Evolutionary conservation across 495 filamentous ascomycete species (phyloP), one percentile per base, ranked within the genome.

Genomic region (Clavariopsis aquatica): DNA sequence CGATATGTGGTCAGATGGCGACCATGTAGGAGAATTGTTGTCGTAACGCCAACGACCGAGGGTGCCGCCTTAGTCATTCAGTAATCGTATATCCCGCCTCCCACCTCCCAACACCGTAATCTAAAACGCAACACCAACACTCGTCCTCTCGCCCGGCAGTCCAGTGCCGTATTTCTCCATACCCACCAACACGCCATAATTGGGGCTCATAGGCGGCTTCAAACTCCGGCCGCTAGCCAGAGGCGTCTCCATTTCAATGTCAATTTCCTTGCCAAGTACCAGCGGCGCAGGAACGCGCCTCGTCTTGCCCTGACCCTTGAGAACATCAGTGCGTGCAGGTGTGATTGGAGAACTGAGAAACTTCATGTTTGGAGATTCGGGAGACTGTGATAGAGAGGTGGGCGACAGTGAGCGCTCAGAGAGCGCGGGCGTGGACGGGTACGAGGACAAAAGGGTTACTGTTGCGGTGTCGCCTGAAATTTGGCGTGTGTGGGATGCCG

Each of bases 101-200:
- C 36, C 9, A 20, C 47, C 36, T n/a, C n/a, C n/a, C n/a, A n/a
- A n/a, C n/a, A n/a, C n/a, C n/a, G n/a, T n/a, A n/a, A 29, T 45
- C 49, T 57, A 70, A 57, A 66, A 67, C 1, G 68, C 68, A 38
- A 70, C 59, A 41, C 68, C 68, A 24, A 67, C 68, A 53, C 55
- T 65, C 43, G 8, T 43, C 15, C 57, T 57, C 53, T 49, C 52
- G 4, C 34, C 38, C 52, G 31, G 34, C 12, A 4, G 20, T 49
- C 22, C 41, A 29, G 9, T 24, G 12, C 23, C 58, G 43, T 2
- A 12, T 23, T 64, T 65, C 52, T 65, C 61, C 66, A 64, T 53
- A 17, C 57, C 66, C 56, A 19, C 36, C 56, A 69, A 41, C 15
- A 64, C 28, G 22, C 55, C 66, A 51, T 65, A 64, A 55, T 62